Base-by-base conservation (phyloP, 2,329 filamentous ascomycete genomes). In the Neurospora sp. region DNA sequence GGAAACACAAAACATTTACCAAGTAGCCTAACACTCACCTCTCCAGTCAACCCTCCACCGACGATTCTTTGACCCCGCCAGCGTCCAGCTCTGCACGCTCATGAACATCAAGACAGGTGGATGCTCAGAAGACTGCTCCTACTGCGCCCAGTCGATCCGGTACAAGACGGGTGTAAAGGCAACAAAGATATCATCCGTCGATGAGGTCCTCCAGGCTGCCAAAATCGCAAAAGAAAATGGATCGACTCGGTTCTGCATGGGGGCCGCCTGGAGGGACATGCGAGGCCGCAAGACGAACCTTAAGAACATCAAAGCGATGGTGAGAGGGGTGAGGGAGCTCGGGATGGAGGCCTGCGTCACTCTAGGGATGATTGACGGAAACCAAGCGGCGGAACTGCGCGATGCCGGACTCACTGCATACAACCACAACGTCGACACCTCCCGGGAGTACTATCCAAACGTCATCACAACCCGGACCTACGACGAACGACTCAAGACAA, bases 61-160 rank as follows among this genome's bases (percentile, higher is more conserved):
- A 66, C 90, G 91, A 75, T 96, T 96, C 83, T 93, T 97, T 81
- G 87, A 92, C 77, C 92, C 93, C 7, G 85, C 89, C 66, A 90
- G 92, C 38, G 92, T 97, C 73, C 93, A 97, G 81, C 91, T 97
- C 81, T 97, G 93, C 83, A 97, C 93, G 0, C 85, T 97, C 71
- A 96, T 97, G 92, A 97, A 96, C 84, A 97, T 97, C 84, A 97
- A 97, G 79, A 96, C 93, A 9, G 93, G 93, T 69, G 93, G 93
- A 67, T 97, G 93, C 81, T 93, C 89, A 75, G 93, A 97, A 80
- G 93, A 97, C 81, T 97, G 93, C 82, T 93, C 91, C 33, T 97
- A 97, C 87, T 97, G 93, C 80, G 92, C 93, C 2, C 93, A 97
- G 80, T 94, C 93, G 4, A 93, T 92, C 6, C 90, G 92, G 36